phyloP scores from a whole-genome alignment of 2,329 filamentous ascomycete genomes.

The Penicillium sp. region DNA sequence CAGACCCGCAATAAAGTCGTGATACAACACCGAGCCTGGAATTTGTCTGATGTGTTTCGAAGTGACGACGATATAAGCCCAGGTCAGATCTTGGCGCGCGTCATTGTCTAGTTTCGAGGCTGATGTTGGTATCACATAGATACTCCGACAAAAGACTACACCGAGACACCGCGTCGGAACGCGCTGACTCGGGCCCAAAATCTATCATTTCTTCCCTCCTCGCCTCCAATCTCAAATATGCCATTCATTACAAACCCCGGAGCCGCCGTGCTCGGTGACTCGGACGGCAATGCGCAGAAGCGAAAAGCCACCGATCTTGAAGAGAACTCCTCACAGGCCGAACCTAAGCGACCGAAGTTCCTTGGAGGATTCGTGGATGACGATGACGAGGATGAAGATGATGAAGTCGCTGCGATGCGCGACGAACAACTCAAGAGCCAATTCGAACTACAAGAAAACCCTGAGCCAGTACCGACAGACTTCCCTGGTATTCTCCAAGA shows the following conservation, averaged over 20 bases:
- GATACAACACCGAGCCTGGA: slow-evolving; percentile 52
- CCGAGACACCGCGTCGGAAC: slow-evolving; percentile 21
- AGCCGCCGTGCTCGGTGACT: slow-evolving; percentile 45
- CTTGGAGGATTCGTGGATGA: slow-evolving; percentile 52
- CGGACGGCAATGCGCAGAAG: slow-evolving; percentile 45
- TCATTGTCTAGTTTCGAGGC: not conserved
- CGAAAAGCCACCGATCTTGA: slow-evolving; percentile 44
- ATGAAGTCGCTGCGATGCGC: slow-evolving; percentile 36
- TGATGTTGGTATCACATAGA: slow-evolving; percentile 32
- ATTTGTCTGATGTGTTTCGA: slow-evolving; percentile 49
- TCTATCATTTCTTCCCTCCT: slow-evolving; percentile 39
- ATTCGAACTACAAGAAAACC: slow-evolving; percentile 37
- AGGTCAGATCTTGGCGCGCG: slow-evolving; percentile 31
- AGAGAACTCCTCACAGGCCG: slow-evolving; percentile 33
- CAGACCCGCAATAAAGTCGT: slow-evolving; percentile 46
- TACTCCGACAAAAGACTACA: slow-evolving; percentile 44
- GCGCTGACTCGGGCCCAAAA: slow-evolving; percentile 23
- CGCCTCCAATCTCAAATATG: slow-evolving; percentile 45
- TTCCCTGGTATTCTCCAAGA: slow-evolving; percentile 24
- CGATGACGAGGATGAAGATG: slow-evolving; percentile 47
- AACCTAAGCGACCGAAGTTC: slow-evolving; percentile 50
- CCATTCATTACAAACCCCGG: slow-evolving; percentile 51
- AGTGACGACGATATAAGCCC: slow-evolving; percentile 50
- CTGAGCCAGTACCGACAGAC: slow-evolving; percentile 25
- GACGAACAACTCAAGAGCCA: slow-evolving; percentile 41